A percentile compares a stretch with the other conserved stretches of the same genome.
phyloP scores from a whole-genome alignment of 225 moss, liverwort and hornwort species.

The Polytrichum commune region DNA sequence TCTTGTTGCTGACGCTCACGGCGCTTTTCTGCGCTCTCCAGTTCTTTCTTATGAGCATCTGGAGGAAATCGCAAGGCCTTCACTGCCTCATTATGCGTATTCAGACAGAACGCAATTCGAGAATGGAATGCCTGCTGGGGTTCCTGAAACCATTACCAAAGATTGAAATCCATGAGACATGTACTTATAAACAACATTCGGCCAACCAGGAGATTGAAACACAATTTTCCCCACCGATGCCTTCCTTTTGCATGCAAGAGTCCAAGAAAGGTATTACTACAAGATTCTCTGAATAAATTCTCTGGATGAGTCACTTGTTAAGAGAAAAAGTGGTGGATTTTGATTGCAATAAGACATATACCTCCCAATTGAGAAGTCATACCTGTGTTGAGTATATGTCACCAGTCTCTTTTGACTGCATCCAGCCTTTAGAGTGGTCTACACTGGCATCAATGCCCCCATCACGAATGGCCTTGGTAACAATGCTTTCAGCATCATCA shows the following conservation, averaged over 20 bases:
- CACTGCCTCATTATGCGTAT: slow-evolving; percentile 67
- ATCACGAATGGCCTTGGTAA: slow-evolving; percentile 94
- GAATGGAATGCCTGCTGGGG: slow-evolving; percentile 96
- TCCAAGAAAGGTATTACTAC: too few species aligned
- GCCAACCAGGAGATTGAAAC: too few species aligned
- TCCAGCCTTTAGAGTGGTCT: slow-evolving; percentile 90
- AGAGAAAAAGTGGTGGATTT: too few species aligned
- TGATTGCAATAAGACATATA: too few species aligned
- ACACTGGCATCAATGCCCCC: slow-evolving; percentile 94
- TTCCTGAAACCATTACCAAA: slow-evolving; percentile 37
- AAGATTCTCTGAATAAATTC: too few species aligned
- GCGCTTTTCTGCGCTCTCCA: slow-evolving; percentile 85
- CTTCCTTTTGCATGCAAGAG: too few species aligned
- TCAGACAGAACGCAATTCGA: slow-evolving; percentile 90
- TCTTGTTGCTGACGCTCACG: slow-evolving; percentile 86
- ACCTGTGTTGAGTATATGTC: slow-evolving; percentile 95
- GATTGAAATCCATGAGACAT: neutral
- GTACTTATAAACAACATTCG: neutral
- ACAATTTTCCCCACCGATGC: too few species aligned
- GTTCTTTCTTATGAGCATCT: slow-evolving; percentile 86
- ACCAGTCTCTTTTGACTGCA: slow-evolving; percentile 97
- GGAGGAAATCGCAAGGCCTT: slow-evolving; percentile 85
- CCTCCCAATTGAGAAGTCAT: slow-evolving; percentile 1
- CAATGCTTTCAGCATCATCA: slow-evolving; percentile 97
- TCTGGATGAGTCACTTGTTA: too few species aligned